Percentiles rank a stretch among this genome's conserved stretches.
Conservation (phyloP, 208 protist genomes). For the Leptomonas pyrrhocoris region DNA sequence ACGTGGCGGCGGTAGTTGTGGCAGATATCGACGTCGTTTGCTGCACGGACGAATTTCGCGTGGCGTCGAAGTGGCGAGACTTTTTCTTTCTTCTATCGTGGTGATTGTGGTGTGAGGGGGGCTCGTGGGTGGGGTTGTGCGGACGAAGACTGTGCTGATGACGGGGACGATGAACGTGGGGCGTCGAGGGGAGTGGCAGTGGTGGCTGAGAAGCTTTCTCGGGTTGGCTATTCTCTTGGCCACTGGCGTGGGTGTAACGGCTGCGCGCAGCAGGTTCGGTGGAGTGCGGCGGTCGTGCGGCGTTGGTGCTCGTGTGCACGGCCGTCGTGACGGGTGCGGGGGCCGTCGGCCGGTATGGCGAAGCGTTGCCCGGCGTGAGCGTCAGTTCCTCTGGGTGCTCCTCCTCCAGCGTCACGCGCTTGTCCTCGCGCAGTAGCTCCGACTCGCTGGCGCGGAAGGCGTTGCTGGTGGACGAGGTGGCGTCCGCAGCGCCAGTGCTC, state of each 20-base stretch:
- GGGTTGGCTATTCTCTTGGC: neutral
- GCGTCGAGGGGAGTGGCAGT: neutral
- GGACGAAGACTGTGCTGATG: constrained; percentile 9
- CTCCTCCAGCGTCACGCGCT: constrained; percentile 10
- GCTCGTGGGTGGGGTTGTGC: neutral
- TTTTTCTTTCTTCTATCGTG: neutral
- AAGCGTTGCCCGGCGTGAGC: neutral
- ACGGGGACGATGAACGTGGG: neutral
- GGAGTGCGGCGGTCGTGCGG: neutral
- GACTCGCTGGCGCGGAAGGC: neutral
- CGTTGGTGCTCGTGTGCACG: constrained; percentile 16
- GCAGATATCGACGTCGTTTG: constrained; percentile 4
- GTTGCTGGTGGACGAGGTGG: neutral
- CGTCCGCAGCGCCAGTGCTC: neutral
- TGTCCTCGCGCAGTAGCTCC: constrained; percentile 19
- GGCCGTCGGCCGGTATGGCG: neutral
- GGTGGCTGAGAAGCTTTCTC: neutral
- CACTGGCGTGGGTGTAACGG: neutral
- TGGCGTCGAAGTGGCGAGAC: neutral
- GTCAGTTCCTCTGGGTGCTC: constrained; percentile 22
- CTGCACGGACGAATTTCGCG: constrained; percentile 10
- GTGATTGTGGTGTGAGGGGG: neutral
- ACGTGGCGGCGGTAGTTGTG: constrained; percentile 13
- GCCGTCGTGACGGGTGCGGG: constrained; percentile 7
- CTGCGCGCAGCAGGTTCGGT: neutral